These are phyloP conservation scores for Pseudoturritis turrita DNA, from an alignment of 345 rosid genomes.

Conservation along the genomic window DNA sequence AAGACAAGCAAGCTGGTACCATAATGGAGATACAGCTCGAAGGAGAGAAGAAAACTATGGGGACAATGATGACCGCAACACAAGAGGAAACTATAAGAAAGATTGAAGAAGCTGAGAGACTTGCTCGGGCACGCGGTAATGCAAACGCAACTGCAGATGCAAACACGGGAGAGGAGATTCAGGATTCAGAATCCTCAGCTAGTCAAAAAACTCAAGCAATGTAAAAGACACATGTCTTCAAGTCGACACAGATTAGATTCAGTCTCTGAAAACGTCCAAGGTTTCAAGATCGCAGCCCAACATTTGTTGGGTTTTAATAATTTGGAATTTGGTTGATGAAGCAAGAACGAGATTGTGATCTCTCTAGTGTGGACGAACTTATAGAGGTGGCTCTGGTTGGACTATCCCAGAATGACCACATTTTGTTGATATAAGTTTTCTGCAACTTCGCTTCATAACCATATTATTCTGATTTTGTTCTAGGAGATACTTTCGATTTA, in stretches of 20 bases:
- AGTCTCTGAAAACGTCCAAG: conserved; percentile 7
- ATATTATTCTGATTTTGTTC: too few species aligned
- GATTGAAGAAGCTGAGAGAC: conserved; percentile 51
- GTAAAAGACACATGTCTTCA: conserved; percentile 6
- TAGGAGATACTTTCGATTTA: too few species aligned
- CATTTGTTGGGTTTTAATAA: conserved; percentile 1
- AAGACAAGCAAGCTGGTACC: conserved; percentile 72
- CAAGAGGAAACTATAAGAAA: conserved; percentile 56
- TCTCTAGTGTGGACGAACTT: neutral
- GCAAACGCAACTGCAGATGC: conserved; percentile 11
- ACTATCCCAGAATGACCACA: neutral
- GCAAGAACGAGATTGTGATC: conserved; percentile 14
- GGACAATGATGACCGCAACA: conserved; percentile 58
- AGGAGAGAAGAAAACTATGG: conserved; percentile 74
- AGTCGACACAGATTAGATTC: conserved; percentile 16
- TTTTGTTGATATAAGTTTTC: neutral
- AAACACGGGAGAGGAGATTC: conserved; percentile 20
- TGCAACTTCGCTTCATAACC: neutral
- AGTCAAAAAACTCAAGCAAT: conserved; percentile 20
- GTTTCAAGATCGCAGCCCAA: neutral
- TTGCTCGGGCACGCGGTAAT: conserved; percentile 29
- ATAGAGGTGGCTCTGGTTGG: neutral
- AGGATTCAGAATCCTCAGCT: conserved; percentile 19
- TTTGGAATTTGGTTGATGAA: neutral
- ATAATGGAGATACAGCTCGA: conserved; percentile 84